These are phyloP conservation scores for Fusarium annulatum DNA, from an alignment of 2,329 filamentous ascomycete genomes.

Conservation along the genomic window DNA sequence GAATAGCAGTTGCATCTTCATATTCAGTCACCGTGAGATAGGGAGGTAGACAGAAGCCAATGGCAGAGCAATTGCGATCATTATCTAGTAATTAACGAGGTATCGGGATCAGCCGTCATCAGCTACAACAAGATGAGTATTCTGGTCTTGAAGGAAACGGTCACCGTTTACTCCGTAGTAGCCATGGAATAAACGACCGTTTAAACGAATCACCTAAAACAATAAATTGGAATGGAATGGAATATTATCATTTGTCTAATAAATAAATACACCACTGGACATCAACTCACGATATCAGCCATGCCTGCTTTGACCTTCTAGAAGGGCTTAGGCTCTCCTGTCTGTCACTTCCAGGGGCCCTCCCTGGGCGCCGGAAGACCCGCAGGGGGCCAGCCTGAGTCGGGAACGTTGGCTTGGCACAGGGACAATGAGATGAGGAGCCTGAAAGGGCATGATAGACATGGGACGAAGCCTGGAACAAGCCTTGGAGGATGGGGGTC, in stretches of 20 bases:
- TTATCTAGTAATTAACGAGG: background rate
- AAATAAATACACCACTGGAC: conserved; percentile 34
- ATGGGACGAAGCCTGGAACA: conserved; percentile 25
- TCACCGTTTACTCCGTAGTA: conserved; percentile 29
- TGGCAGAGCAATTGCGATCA: background rate
- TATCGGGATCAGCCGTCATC: background rate
- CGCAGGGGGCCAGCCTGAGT: conserved; percentile 27
- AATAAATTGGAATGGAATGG: conserved; percentile 18
- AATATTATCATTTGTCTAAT: conserved; percentile 24
- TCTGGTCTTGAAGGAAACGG: conserved; percentile 9
- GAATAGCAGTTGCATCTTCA: background rate
- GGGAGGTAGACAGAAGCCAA: background rate
- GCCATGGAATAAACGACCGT: conserved; percentile 29
- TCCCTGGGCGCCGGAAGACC: conserved; percentile 37
- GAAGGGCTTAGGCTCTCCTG: conserved; percentile 34
- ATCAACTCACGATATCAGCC: conserved; percentile 11
- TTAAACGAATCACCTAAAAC: conserved; percentile 21
- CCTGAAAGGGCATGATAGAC: conserved; percentile 5
- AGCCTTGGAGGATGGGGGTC: conserved; percentile 10
- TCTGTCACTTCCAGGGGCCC: conserved; percentile 34
- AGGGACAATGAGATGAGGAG: conserved; percentile 4
- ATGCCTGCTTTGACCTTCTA: conserved; percentile 42
- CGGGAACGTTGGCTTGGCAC: conserved; percentile 28
- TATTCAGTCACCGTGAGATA: background rate
- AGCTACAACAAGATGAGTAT: background rate